These are phyloP conservation scores for Aspergillus affinis DNA, from an alignment of 495 filamentous ascomycete species.

Conservation along the genomic window DNA sequence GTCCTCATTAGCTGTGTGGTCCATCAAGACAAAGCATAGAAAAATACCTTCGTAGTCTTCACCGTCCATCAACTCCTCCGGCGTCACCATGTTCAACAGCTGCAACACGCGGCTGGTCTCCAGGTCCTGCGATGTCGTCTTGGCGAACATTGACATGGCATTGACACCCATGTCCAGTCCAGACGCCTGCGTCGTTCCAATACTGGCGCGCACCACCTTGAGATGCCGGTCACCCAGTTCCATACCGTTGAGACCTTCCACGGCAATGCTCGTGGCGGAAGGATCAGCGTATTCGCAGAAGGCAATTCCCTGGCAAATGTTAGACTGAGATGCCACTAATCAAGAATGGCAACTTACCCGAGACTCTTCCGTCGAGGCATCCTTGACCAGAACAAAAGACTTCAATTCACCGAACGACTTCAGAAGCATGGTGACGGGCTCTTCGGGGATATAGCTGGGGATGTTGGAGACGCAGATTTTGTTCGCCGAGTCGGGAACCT, in stretches of 20 bases:
- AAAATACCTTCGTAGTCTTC: constrained; percentile 88
- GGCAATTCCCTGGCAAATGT: constrained; percentile 73
- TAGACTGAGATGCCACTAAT: constrained; percentile 14
- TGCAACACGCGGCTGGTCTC: constrained; percentile 82
- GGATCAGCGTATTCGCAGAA: constrained; percentile 94
- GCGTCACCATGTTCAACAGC: constrained; percentile 95
- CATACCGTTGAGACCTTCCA: constrained; percentile 91
- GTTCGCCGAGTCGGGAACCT: constrained; percentile 88
- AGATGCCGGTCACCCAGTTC: constrained; percentile 82
- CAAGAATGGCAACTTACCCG: constrained; percentile 60
- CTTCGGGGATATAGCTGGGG: constrained; percentile 80
- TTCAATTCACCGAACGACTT: constrained; percentile 91
- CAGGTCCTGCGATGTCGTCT: constrained; percentile 75
- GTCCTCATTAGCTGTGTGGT: constrained; percentile 5
- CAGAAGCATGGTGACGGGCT: constrained; percentile 86
- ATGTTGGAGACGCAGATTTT: constrained; percentile 94
- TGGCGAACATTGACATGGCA: constrained; percentile 98
- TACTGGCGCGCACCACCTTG: constrained; percentile 83
- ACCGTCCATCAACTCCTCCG: constrained; percentile 89
- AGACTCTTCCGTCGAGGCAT: constrained; percentile 80
- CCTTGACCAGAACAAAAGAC: constrained; percentile 88
- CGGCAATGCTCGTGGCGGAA: constrained; percentile 74
- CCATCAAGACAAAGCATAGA: not conserved
- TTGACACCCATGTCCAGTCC: constrained; percentile 94
- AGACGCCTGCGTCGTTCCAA: constrained; percentile 85